Base-by-base conservation (phyloP, 371 early-diverging fungal genomes). In the Lichtheimia ramosa region DNA sequence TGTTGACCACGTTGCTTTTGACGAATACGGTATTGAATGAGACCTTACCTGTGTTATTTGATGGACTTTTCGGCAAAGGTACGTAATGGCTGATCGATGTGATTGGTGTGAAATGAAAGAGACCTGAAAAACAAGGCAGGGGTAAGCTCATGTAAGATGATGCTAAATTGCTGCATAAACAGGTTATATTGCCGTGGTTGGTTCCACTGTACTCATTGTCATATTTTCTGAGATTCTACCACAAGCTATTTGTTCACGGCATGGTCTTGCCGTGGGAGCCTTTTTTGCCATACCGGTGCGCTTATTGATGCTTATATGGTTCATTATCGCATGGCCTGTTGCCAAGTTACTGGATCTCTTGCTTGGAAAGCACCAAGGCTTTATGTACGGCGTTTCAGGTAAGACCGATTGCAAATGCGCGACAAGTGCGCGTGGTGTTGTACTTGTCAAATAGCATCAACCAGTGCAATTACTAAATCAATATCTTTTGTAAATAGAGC, bases 201-300 rank as follows among this genome's bases (percentile, higher is more conserved):
- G 81, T 1, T 93, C 93, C 1, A 92, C 92, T 0, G 85, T 75
- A 1, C 64, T 92, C 1, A 82, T 94, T 43, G 88, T 94, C 5
- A 61, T 93, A 16, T 94, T 93, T 72, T 91, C 93, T 48, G 95
- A 94, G 75, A 90, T 94, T 59, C 86, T 94, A 43, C 94, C 94
- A 27, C 92, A 94, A 58, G 89, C 94, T 4, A 75, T 93, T 6
- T 93, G 92, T 58, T 87, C 91, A 8, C 77, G 90, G 5, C 85
- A 93, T 59, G 92, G 93, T 2, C 74, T 94, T 43, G 83, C 83
- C 4, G 84, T 94, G 13, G 94, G 94, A 2, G 91, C 92, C 0
- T 80, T 85, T 39, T 89, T 94, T 70, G 89, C 91, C 6, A 76
- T 83, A 68, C 90, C 89, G 0, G 91, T 93, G 13, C 71, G 88